Conservation (phyloP, 163 green algal genomes). For the Prototheca cutis region DNA sequence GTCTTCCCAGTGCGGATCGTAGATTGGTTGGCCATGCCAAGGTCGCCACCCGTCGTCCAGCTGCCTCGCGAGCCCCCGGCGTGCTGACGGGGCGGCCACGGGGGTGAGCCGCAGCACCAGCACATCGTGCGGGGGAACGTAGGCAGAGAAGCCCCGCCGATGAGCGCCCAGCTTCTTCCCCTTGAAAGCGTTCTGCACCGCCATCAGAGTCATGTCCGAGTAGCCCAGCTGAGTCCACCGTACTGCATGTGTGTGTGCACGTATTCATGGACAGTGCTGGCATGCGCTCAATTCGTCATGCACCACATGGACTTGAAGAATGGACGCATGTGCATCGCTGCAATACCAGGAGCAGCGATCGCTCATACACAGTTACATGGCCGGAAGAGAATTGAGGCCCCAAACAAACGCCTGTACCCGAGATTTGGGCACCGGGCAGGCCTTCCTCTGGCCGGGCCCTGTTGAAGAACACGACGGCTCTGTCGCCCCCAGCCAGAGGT, state of each 20-base stretch:
- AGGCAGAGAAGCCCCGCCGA: slow-evolving; percentile 21
- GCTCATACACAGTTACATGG: neutral
- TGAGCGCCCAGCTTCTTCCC: slow-evolving; percentile 6
- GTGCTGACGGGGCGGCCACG: neutral
- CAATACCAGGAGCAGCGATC: too few species aligned
- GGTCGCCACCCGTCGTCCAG: slow-evolving; percentile 11
- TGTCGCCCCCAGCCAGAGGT: slow-evolving; percentile 28
- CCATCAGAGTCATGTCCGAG: neutral
- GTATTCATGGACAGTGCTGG: too few species aligned
- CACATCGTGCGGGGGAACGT: slow-evolving; percentile 34
- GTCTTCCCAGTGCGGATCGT: slow-evolving; percentile 7
- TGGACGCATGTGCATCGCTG: too few species aligned
- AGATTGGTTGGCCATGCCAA: slow-evolving; percentile 16
- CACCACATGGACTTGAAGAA: too few species aligned
- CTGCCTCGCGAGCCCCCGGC: neutral
- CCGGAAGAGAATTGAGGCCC: too few species aligned
- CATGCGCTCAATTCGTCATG: neutral
- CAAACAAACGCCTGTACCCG: too few species aligned
- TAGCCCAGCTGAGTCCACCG: slow-evolving; percentile 23
- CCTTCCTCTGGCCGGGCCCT: neutral
- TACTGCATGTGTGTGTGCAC: neutral
- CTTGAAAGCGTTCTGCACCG: slow-evolving; percentile 31
- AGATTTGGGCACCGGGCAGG: neutral
- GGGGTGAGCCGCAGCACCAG: slow-evolving; percentile 20
- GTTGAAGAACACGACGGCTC: slow-evolving; percentile 50